Evolutionary conservation across 257 asterid species (phyloP), one percentile per base, ranked within the genome.

Genomic region (Salvia miltiorrhiza): DNA sequence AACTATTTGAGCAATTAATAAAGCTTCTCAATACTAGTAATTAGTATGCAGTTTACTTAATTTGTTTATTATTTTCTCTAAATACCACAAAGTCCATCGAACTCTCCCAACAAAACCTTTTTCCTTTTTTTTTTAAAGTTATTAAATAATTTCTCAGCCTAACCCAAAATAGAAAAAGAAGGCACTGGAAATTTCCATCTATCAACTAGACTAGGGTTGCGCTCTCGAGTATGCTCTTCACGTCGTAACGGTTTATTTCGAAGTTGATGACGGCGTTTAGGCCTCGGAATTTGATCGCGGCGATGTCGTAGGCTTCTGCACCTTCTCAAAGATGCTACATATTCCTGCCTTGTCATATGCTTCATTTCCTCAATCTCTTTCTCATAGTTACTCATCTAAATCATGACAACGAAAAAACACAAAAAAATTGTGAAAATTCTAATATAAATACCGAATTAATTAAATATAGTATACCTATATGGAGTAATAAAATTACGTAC

Each of bases 251-350:
- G 75, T 69, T 86, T 88, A 92, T 92, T 76, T 92, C 98, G 32
- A 92, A 92, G 69, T 92, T 92, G 1, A 97, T 92, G 0, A 92
- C 97, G 0, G 98, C 98, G 37, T 66, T 90, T 0, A 90, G 90
- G 3, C 97, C 97, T 33, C 97, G 67, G 85, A 91, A 91, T 59
- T 91, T 91, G 63, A 91, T 85, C 5, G 97, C 97, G 2, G 98
- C 98, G 0, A 92, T 79, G 76, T 92, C 98, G 59, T 92, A 92
- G 5, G 98, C 98, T 68, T 92, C 98, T 1, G 98, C 98, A 0
- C 97, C 97, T 87, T 78, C 98, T 77, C 52, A 92, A 49, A 6
- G 98, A 89, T 73, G 98, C 98, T 26, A 92, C 94, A 61, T 84
- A 86, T 72, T 92, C 97, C 70, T 87, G 97, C 48, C 96, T 84